Conservation (phyloP, 2,329 filamentous ascomycete genomes). For the Dendrostoma leiphaemia region DNA sequence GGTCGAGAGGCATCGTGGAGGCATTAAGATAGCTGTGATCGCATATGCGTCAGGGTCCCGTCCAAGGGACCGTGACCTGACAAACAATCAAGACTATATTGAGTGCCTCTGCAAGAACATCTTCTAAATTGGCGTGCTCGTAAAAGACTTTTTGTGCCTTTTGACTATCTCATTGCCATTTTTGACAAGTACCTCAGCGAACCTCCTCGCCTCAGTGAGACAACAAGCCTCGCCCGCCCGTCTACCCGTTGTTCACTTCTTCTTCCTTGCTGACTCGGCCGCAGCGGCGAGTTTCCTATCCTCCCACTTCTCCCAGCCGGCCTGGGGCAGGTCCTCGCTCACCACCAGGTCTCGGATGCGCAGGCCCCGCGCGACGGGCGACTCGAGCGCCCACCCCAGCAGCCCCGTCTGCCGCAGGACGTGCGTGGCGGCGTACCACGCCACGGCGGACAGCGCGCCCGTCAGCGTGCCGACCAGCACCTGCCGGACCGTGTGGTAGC, state of each 20-base stretch:
- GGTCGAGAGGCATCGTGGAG: background rate
- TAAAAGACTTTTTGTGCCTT: too few relatives aligned
- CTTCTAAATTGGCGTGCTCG: background rate
- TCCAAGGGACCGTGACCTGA: background rate
- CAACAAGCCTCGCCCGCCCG: background rate
- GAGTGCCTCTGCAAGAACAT: background rate
- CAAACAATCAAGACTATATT: background rate
- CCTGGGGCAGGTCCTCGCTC: conserved; percentile 84
- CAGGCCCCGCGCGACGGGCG: conserved; percentile 61
- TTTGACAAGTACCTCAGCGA: background rate
- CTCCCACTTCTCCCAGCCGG: conserved; percentile 94
- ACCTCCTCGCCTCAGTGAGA: background rate
- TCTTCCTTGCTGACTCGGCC: conserved; percentile 25
- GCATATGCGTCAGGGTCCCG: background rate
- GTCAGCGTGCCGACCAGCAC: conserved; percentile 77
- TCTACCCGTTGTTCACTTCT: too few relatives aligned
- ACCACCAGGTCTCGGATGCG: conserved; percentile 81
- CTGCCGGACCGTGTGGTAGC: conserved; percentile 87
- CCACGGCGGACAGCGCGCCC: conserved; percentile 67
- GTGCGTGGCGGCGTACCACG: conserved; percentile 77
- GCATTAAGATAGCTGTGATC: conserved; percentile 7
- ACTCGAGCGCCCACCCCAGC: conserved; percentile 70
- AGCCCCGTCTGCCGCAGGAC: conserved; percentile 64
- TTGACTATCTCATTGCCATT: too few relatives aligned
- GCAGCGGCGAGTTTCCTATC: conserved; percentile 38